Evolutionary conservation across 2,329 filamentous ascomycete species (phyloP), one percentile per base, ranked within the genome.

Genomic region (Hyphodiscus sp.): DNA sequence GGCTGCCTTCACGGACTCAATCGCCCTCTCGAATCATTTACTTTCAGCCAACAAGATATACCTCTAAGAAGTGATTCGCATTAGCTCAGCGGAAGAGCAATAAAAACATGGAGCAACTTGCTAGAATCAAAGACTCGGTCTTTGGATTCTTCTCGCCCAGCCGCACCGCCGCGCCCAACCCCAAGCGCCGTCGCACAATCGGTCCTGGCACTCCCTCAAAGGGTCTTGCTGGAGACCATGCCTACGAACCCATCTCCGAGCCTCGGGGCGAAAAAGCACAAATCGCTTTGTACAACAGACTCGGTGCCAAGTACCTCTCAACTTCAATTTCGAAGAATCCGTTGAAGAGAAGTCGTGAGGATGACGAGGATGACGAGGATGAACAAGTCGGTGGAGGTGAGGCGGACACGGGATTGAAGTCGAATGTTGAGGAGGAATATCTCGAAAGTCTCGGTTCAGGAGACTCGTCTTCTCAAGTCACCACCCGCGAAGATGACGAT

Each of bases 151-250:
- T 50, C 41, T 43, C 47, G 2, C 38, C 47, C 6, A 50, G 43
- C 2, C 33, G 33, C 33, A 38, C 33, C 11, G 33, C 33, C 5
- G 4, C 13, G 33, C 33, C 33, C 11, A 10, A 38, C 33, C 33
- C 33, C 4, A 67, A 67, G 45, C 67, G 67, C 45, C 67, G 60
- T 41, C 65, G 65, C 20, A 68, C 66, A 18, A 46, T 60, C 20
- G 63, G 56, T 18, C 60, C 60, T 51, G 50, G 47, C 18, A 59
- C 59, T n/a, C 55, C 61, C 11, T 54, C 58, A 15, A 48, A 45
- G 4, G 50, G 45, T 42, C 46, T 50, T 13, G 44, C 33, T 6
- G 45, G 45, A 20, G 58, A 61, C 18, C 53, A 52, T 41, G 47
- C 42, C 8, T 63, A 58, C 29, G 15, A 54, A 20, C 59, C 60